Evolutionary conservation across 257 asterid genomes (phyloP).

Genomic region (Parsonsia alboflavescens): DNA sequence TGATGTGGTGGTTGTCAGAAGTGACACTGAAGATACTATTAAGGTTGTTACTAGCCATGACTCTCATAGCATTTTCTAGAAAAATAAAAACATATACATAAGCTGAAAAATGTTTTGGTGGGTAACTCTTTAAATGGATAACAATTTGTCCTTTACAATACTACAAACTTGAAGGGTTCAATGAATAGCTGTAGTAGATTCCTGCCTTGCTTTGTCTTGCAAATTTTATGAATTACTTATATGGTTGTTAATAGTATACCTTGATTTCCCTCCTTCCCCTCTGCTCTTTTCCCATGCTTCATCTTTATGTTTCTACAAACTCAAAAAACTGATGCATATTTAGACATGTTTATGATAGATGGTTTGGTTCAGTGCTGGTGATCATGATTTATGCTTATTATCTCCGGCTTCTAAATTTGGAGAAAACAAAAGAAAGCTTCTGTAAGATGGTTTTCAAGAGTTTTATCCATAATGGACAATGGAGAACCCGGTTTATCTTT

Average conservation of each 20-base stretch:
- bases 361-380: background rate
- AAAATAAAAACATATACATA: background rate
- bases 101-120: background rate
- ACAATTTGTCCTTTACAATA: background rate
- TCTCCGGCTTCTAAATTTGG: background rate
- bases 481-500: background rate
- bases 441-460: background rate
- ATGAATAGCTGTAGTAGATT: background rate
- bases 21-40: background rate
- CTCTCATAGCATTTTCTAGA: background rate
- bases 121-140: background rate
- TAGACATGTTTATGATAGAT: background rate
- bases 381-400: background rate
- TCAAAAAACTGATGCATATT: background rate
- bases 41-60: background rate
- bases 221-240: background rate
- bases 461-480: background rate
- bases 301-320: background rate
- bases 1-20: background rate
- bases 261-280: background rate
- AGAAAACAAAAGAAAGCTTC: background rate
- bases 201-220: background rate
- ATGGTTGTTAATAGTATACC: background rate
- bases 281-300: background rate
- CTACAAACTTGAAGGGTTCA: background rate